Evolutionary conservation across 2,329 filamentous ascomycete genomes (phyloP), one percentile per base, ranked within the genome.

Genomic region (Phialemonium atrogriseum): DNA sequence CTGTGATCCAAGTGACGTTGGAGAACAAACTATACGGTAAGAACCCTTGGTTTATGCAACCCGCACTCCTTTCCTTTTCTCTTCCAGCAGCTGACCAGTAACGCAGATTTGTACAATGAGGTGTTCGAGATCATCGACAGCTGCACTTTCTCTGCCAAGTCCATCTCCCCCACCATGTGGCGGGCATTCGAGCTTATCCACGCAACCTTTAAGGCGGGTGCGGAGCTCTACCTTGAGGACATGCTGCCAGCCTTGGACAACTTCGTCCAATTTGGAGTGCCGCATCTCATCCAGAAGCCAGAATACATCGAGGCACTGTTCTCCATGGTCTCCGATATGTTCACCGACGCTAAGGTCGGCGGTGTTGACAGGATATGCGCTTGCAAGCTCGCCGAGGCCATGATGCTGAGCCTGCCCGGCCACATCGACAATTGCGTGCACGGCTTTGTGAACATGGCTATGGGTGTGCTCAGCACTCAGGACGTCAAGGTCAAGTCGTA

Each of bases 51-150:
- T 4, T 27, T 14, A 12, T 32, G 35, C 42, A 25, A 42, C 24
- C 7, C 10, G 44, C 20, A 20, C 33, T 24, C 5, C 7, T 17
- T 5, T 6, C 10, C 3, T 9, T n/a, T 19, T 20, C 17, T 22
- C 5, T 16, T 11, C 5, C 5, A 10, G 22, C 42, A n/a, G n/a
- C n/a, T 42, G 10, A 42, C 33, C 13, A 16, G 13, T 10, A 7
- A 16, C 20, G 24, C 39, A 82, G 82, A 98, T 58, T 66, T 98
- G 14, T 98, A 95, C 59, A 98, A 96, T 54, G 91, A 98, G 55
- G 78, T 96, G 5, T 98, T 98, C 46, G 91, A 98, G 61, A 98
- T 98, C 48, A 94, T 98, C 47, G 91, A 98, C 57, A 95, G 87
- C 68, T 98, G 91, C 68, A 98, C 91, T 7, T 98, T 96, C 55